Percentiles rank a stretch among this genome's conserved stretches.
Evolutionary conservation across 1,139 yeast genomes (phyloP).

Genomic region (Candida gigantensis): DNA sequence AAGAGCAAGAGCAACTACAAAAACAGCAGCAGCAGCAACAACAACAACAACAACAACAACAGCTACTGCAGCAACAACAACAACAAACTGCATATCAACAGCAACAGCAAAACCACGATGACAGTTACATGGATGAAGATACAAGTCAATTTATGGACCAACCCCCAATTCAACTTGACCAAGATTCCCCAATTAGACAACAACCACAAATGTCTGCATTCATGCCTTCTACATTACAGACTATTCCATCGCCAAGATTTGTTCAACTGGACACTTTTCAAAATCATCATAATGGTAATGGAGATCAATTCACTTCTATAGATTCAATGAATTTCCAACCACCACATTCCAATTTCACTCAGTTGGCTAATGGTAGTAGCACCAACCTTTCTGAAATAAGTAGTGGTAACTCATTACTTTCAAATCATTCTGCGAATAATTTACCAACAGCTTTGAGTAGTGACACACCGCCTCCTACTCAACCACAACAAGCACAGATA

Average conservation of each 20-base stretch:
- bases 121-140: constrained; percentile 47
- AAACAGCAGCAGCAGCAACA: constrained; percentile 16
- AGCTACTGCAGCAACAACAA: constrained; percentile 12
- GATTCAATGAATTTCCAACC: constrained; percentile 44
- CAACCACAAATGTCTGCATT: constrained; percentile 16
- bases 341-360: constrained; percentile 44
- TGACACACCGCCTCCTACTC: constrained; percentile 20
- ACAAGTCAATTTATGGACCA: constrained; percentile 23
- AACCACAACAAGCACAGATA: not conserved
- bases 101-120: constrained; percentile 21
- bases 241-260: constrained; percentile 15
- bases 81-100: constrained; percentile 13
- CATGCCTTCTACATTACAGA: constrained; percentile 6
- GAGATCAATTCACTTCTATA: constrained; percentile 36
- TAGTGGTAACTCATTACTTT: constrained; percentile 27
- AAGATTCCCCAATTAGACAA: constrained; percentile 21
- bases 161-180: constrained; percentile 16
- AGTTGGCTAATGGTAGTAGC: constrained; percentile 41
- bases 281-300: constrained; percentile 13
- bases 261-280: constrained; percentile 10
- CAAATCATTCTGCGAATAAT: constrained; percentile 21
- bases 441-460: constrained; percentile 17
- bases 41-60: constrained; percentile 14
- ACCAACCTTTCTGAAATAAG: constrained; percentile 42
- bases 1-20: constrained; percentile 16